A percentile compares a stretch with the other conserved stretches of the same genome.
phyloP scores from a whole-genome alignment of 163 green algal genomes.

The Scenedesmus sp. region DNA sequence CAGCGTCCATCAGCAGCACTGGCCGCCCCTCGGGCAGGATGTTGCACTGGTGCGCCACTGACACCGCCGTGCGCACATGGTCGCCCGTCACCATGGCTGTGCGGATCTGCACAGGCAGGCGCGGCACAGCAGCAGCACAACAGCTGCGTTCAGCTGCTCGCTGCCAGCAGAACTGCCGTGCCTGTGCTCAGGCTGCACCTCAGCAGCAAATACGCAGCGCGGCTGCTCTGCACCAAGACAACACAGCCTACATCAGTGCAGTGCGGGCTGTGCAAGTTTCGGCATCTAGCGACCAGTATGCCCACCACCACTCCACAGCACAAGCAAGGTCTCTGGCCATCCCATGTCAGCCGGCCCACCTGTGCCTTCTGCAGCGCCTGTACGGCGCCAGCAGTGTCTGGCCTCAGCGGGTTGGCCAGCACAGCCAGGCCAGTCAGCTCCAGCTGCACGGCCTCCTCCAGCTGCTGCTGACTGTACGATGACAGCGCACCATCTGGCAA shows the following conservation, averaged over 20 bases:
- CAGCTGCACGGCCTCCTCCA: constrained; percentile 64
- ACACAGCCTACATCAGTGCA: too few relatives aligned
- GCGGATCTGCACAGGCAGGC: constrained; percentile 60
- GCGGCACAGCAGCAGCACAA: not conserved
- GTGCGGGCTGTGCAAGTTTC: too few relatives aligned
- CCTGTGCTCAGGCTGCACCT: not conserved
- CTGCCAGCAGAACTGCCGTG: not conserved
- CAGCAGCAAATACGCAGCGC: not conserved
- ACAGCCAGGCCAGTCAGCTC: constrained; percentile 74
- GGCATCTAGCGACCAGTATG: not conserved
- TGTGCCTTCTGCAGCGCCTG: constrained; percentile 69
- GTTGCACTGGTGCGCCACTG: constrained; percentile 71
- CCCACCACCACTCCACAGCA: not conserved
- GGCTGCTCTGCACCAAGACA: not conserved
- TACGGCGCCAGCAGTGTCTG: constrained; percentile 66
- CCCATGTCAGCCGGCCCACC: constrained; percentile 12
- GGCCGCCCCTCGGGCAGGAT: constrained; percentile 67
- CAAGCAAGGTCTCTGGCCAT: not conserved
- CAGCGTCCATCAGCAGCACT: constrained; percentile 65
- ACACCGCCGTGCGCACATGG: constrained; percentile 76
- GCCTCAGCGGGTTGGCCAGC: constrained; percentile 77
- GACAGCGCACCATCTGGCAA: constrained; percentile 14
- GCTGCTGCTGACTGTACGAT: constrained; percentile 62
- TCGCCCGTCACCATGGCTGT: constrained; percentile 82
- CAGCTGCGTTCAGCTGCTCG: not conserved